Percentiles rank a stretch among this genome's conserved stretches.
These are phyloP conservation scores for Bruguiera gymnorhiza DNA, from an alignment of 345 rosid genomes.

Conservation along the genomic window DNA sequence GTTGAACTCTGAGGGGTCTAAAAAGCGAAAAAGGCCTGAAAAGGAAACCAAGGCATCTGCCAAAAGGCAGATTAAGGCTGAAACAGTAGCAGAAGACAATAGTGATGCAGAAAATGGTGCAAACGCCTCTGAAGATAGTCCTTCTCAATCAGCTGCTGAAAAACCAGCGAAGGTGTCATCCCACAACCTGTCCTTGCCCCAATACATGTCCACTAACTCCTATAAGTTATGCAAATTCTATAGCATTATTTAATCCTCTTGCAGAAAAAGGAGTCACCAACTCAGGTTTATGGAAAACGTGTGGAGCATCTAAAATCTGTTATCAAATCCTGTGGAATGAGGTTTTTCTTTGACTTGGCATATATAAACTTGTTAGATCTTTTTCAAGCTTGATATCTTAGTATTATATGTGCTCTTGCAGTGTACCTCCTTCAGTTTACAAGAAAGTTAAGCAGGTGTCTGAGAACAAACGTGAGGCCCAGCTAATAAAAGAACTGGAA, in stretches of 20 bases:
- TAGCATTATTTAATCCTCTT: conserved; percentile 18
- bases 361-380: conserved; percentile 7
- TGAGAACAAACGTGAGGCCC: conserved; percentile 75
- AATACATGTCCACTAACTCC: background rate
- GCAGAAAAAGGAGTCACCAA: conserved; percentile 66
- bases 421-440: conserved; percentile 73
- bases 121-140: conserved; percentile 44
- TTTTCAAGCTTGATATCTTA: conserved; percentile 11
- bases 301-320: conserved; percentile 83
- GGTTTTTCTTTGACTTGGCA: conserved; percentile 40
- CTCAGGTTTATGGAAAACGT: conserved; percentile 62
- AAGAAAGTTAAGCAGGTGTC: conserved; percentile 79
- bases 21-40: conserved; percentile 49
- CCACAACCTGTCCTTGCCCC: too few species aligned
- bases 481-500: conserved; percentile 70
- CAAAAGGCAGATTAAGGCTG: conserved; percentile 47
- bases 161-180: conserved; percentile 45
- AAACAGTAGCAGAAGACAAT: conserved; percentile 35
- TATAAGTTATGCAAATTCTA: background rate
- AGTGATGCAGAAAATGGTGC: conserved; percentile 44
- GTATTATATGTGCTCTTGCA: conserved; percentile 29
- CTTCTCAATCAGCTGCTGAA: conserved; percentile 51
- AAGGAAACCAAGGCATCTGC: conserved; percentile 42
- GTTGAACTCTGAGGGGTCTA: conserved; percentile 42
- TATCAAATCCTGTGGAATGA: conserved; percentile 80